Base-by-base conservation (phyloP, 2,329 filamentous ascomycete genomes). In the Aspergillus caelatus region DNA sequence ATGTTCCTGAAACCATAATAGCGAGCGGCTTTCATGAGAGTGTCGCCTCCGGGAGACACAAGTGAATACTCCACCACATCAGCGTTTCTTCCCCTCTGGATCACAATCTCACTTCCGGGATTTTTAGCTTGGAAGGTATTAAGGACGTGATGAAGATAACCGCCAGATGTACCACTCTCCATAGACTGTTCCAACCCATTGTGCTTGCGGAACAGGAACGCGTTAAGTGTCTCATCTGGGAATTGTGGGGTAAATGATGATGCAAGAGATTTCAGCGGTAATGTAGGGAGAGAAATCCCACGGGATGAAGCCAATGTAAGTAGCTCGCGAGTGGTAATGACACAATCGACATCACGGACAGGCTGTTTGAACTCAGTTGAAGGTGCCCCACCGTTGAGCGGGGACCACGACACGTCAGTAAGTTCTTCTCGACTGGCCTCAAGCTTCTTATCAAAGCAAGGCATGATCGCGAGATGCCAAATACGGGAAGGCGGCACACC, bases 1-100 rank as follows among this genome's bases (percentile, higher is more conserved):
- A 99, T 99, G 74, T 99, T 99, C 58, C 95, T 87, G 83, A 99
- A 99, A 7, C 95, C 95, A 76, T 99, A 99, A 78, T 94, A 99
- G 58, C 95, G 89, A 4, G 94, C 94, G 23, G 92, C 91, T 74
- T 88, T 91, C 80, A 96, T 88, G 2, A 96, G 77, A 3, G 84
- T 79, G 65, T 88, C 81, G 11, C 85, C 85, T 3, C 82, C 57
- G 79, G 81, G 16, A 19, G 86, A 85, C 1, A 86, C 79, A 26
- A 97, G 84, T 2, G 85, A 83, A 75, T 95, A 97, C 72, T 98
- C 95, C 32, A 94, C 85, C 1, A 98, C 94, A 75, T 99, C 95
- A 32, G 89, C 87, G 74, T 99, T 99, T 46, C 95, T 88, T 43
- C 95, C 95, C 43, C 91, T 88, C 34, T 86, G 85, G 6, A 88